Evolutionary conservation across 2,329 filamentous ascomycete genomes (phyloP), one percentile per base, ranked within the genome.

Genomic region (Aureobasidium sp.): DNA sequence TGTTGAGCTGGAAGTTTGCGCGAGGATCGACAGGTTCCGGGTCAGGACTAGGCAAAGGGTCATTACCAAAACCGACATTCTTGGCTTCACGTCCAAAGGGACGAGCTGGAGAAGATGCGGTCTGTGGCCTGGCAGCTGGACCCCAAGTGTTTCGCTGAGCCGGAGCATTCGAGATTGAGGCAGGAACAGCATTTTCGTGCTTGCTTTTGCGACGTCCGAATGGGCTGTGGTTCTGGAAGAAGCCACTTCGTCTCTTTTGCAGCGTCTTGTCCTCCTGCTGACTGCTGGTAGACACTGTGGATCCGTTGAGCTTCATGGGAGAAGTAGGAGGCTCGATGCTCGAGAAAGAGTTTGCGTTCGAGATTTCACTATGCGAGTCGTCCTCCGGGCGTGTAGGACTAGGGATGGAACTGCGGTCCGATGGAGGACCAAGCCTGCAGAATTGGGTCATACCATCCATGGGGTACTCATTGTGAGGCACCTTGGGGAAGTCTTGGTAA

Each of bases 381-480:
- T 72, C 91, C 14, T 88, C 88, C 50, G 91, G 90, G 49, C 91
- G 83, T 54, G 83, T 85, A 29, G 86, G 83, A 64, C 85, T 87
- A 48, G 82, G 85, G 27, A 82, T 81, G 30, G 87, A 87, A 75
- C 81, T 91, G 74, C 76, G 84, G 76, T 87, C 85, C n/a, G 85
- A 87, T 54, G 82, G 82, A 42, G 87, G 83, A 4, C 86, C 88
- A 42, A 89, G 86, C 63, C 91, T 86, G 75, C 93, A 97, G 65
- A 97, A 88, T 84, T 97, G 96, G 0, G 93, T 97, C 91, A 97
- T 97, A 5, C 92, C 93, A 71, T 97, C 93, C 73, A 88, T 85
- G 0, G 93, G 92, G 72, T 97, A 97, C 10, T 94, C 91, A 68
- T 97, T 95, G 69, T 97, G 91, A 14, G 93, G 91, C 3, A 96